phyloP scores from a whole-genome alignment of 1,139 yeast species.

The Pichia sp. region DNA sequence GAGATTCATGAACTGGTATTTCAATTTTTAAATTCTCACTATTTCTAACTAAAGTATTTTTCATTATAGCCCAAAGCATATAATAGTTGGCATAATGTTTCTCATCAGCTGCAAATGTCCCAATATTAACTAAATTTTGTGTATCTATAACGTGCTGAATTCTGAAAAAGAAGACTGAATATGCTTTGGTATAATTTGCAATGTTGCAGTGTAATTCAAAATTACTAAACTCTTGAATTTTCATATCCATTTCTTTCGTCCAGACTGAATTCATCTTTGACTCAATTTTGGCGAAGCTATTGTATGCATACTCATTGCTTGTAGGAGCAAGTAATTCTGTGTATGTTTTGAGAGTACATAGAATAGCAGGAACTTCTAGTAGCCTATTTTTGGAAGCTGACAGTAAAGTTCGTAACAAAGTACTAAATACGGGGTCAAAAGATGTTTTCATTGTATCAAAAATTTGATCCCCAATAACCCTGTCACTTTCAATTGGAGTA shows the following conservation, averaged over 20 bases:
- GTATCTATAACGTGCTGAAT: slow-evolving; percentile 27
- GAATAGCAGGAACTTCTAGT: slow-evolving; percentile 37
- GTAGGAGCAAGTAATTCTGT: slow-evolving; percentile 36
- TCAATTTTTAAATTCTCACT: slow-evolving; percentile 16
- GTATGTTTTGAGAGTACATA: slow-evolving; percentile 35
- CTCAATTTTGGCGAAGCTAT: slow-evolving; percentile 43
- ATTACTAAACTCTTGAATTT: slow-evolving; percentile 44
- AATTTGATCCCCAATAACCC: slow-evolving; percentile 49
- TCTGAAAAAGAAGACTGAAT: slow-evolving; percentile 37
- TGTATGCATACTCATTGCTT: slow-evolving; percentile 61
- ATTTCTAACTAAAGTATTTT: slow-evolving; percentile 9
- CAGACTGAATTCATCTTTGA: slow-evolving; percentile 51
- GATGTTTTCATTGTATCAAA: slow-evolving; percentile 44
- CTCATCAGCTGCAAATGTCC: slow-evolving; percentile 14
- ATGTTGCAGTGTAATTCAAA: slow-evolving; percentile 32
- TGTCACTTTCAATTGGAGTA: slow-evolving; percentile 41
- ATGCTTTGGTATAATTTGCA: slow-evolving; percentile 36
- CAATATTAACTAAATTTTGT: slow-evolving; percentile 18
- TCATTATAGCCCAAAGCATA: slow-evolving; percentile 22
- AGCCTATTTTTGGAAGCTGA: slow-evolving; percentile 31
- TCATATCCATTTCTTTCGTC: slow-evolving; percentile 51
- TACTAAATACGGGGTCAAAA: slow-evolving; percentile 48
- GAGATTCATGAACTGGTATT: slow-evolving; percentile 3
- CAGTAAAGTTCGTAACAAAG: slow-evolving; percentile 32
- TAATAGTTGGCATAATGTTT: slow-evolving; percentile 18